phyloP scores from a whole-genome alignment of 352 stramenopile species.

The Phytopythium litorale region DNA sequence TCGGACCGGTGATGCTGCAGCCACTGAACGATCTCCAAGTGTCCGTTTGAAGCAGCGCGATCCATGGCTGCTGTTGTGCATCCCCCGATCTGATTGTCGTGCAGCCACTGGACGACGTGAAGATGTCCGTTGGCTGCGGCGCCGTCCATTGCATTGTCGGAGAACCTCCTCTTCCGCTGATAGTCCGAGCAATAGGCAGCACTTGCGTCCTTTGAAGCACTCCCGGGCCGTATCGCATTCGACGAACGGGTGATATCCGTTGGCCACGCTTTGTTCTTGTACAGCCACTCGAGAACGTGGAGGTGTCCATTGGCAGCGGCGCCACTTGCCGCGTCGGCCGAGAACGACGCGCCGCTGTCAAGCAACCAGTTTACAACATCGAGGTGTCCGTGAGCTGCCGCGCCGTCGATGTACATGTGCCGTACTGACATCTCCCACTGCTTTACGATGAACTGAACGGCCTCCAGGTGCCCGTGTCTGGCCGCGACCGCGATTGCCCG shows the following conservation, averaged over 20 bases:
- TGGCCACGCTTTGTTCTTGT: conserved; percentile 6
- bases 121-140: not conserved
- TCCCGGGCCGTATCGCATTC: too few species aligned
- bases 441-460: not conserved
- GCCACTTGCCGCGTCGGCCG: conserved; percentile 11
- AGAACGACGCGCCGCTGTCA: conserved; percentile 9
- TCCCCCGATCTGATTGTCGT: conserved; percentile 9
- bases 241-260: too few species aligned
- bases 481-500: not conserved
- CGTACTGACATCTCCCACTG: not conserved
- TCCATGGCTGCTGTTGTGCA: conserved; percentile 14
- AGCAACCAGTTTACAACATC: conserved; percentile 30
- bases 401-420: not conserved
- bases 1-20: conserved; percentile 19
- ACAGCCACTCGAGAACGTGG: conserved; percentile 28
- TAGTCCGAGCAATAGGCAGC: too few species aligned
- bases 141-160: too few species aligned
- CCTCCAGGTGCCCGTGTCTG: not conserved
- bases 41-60: conserved; percentile 19
- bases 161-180: too few species aligned
- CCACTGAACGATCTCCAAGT: conserved; percentile 23
- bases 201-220: too few species aligned
- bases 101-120: not conserved
- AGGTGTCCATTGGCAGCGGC: conserved; percentile 16
- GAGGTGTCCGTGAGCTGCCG: conserved; percentile 19